phyloP scores from a whole-genome alignment of 805 yeast species.

The Wickerhamia fluorescens region DNA sequence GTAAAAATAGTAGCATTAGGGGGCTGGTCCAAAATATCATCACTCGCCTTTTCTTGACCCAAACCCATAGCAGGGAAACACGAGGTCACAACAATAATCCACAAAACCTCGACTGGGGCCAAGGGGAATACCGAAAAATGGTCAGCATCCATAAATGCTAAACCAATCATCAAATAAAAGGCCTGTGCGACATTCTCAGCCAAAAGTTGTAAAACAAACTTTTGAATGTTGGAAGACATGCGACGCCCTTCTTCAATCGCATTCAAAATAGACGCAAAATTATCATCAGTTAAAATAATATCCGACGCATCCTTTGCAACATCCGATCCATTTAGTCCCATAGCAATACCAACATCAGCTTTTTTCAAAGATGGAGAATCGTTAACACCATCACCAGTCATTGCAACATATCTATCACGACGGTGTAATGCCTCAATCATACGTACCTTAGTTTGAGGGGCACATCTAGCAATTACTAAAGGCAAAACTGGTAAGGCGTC shows the following conservation, averaged over 20 bases:
- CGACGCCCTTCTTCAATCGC: constrained; percentile 25
- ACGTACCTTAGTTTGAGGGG: constrained; percentile 75
- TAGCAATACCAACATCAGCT: constrained; percentile 24
- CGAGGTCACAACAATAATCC: constrained; percentile 29
- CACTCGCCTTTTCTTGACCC: constrained; percentile 33
- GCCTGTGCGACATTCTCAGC: constrained; percentile 25
- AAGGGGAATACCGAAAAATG: constrained; percentile 33
- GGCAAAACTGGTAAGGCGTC: constrained; percentile 62
- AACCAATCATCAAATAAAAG: constrained; percentile 34
- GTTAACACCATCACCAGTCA: constrained; percentile 53
- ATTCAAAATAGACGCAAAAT: constrained; percentile 20
- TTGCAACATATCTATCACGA: constrained; percentile 48
- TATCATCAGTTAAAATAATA: constrained; percentile 21
- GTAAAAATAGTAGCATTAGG: constrained; percentile 34
- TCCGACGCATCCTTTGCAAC: constrained; percentile 24
- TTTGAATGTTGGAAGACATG: constrained; percentile 28
- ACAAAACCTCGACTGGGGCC: constrained; percentile 34
- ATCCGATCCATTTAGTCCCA: constrained; percentile 24
- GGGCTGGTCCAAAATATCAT: constrained; percentile 30
- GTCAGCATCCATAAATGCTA: constrained; percentile 25
- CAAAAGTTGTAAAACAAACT: constrained; percentile 26
- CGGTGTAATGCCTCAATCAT: constrained; percentile 67
- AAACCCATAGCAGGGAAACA: constrained; percentile 34
- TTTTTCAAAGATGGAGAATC: constrained; percentile 21
- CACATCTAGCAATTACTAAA: constrained; percentile 74